Percentiles rank a stretch among this genome's conserved stretches.
Evolutionary conservation across 805 yeast genomes (phyloP).

Genomic region (Lipomyces yamadae): DNA sequence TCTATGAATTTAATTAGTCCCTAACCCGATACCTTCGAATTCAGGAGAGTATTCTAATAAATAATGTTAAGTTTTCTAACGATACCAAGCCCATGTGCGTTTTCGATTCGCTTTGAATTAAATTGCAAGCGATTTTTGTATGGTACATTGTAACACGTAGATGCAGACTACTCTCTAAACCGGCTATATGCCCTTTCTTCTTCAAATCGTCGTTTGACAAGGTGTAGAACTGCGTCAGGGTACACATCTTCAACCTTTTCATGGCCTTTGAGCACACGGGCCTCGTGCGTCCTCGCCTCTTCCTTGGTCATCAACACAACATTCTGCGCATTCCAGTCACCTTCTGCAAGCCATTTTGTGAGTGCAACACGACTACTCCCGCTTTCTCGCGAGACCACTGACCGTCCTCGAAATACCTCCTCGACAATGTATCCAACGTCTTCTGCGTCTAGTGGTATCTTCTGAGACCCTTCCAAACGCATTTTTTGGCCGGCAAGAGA

Average conservation of each 20-base stretch:
- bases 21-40: too few relatives aligned
- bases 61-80: too few relatives aligned
- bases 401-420: slow-evolving; percentile 91
- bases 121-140: background rate
- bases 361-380: slow-evolving; percentile 78
- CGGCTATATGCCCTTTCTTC: slow-evolving; percentile 78
- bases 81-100: too few relatives aligned
- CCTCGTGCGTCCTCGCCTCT: slow-evolving; percentile 82
- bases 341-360: slow-evolving; percentile 79
- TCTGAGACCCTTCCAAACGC: slow-evolving; percentile 69
- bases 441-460: slow-evolving; percentile 63
- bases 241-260: slow-evolving; percentile 61
- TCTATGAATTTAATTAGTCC: too few relatives aligned
- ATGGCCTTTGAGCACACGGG: slow-evolving; percentile 56
- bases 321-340: slow-evolving; percentile 72
- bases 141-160: background rate
- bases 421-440: slow-evolving; percentile 86
- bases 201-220: slow-evolving; percentile 65
- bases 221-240: slow-evolving; percentile 58
- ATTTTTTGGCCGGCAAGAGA: slow-evolving; percentile 85
- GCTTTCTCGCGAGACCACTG: slow-evolving; percentile 71
- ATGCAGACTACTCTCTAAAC: slow-evolving; percentile 48
- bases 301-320: slow-evolving; percentile 87
- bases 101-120: background rate
- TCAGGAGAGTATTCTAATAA: too few relatives aligned